phyloP scores from a whole-genome alignment of 192 early-diverging fungal genomes.

The Podila clonocystis region DNA sequence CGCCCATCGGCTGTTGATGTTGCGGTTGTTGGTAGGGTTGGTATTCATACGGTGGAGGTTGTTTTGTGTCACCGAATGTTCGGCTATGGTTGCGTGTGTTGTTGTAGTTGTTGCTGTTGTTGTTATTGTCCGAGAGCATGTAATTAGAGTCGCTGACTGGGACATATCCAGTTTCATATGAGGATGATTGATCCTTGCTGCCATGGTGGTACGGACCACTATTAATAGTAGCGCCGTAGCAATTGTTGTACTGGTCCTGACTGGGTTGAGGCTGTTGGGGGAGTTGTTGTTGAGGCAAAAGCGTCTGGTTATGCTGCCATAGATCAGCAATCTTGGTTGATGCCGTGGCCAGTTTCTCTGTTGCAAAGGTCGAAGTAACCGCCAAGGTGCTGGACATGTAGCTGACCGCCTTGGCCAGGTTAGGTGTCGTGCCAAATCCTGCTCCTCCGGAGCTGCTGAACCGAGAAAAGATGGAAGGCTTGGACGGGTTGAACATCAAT shows the following conservation, averaged over 20 bases:
- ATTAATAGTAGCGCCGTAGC: constrained; percentile 33
- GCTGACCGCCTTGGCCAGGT: constrained; percentile 34
- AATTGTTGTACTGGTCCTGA: constrained; percentile 24
- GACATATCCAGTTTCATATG: constrained; percentile 1
- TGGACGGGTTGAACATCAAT: constrained; percentile 22
- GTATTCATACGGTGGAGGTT: constrained; percentile 10
- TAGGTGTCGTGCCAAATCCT: constrained; percentile 3
- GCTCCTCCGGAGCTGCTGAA: constrained; percentile 12
- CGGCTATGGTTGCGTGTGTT: constrained; percentile 7
- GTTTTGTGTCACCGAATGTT: background rate
- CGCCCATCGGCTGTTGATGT: background rate
- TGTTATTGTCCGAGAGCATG: constrained; percentile 13
- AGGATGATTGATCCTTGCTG: background rate
- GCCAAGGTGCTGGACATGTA: constrained; percentile 45
- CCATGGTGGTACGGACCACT: constrained; percentile 12
- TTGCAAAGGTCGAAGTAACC: constrained; percentile 44
- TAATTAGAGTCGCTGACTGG: constrained; percentile 15
- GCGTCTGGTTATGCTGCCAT: constrained; percentile 44
- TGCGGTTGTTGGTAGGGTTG: constrained; percentile 6
- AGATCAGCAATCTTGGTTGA: constrained; percentile 49
- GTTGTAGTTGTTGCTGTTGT: constrained; percentile 2
- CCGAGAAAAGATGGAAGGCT: constrained; percentile 34
- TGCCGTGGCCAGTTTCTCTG: constrained; percentile 30
- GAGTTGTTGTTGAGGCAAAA: constrained; percentile 38
- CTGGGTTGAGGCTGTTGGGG: constrained; percentile 4